Evolutionary conservation across 192 early-diverging fungal species (phyloP).

Genomic region (Ambispora gerdemannii): DNA sequence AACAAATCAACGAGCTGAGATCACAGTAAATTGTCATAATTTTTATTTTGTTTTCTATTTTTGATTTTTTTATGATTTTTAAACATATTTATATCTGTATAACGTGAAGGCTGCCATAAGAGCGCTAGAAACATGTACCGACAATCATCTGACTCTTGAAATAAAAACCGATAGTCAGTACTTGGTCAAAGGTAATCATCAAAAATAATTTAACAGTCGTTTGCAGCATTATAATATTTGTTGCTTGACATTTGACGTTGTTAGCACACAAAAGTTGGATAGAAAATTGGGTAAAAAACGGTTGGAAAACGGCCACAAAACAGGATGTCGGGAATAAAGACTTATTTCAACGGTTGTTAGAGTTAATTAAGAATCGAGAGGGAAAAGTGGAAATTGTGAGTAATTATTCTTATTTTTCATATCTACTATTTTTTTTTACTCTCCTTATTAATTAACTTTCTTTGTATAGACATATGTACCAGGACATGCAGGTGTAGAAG

Average conservation of each 20-base stretch:
- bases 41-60: not conserved
- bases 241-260: not conserved
- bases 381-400: constrained; percentile 49
- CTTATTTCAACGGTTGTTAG: constrained; percentile 60
- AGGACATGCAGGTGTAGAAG: constrained; percentile 66
- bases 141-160: constrained; percentile 40
- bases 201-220: not conserved
- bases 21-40: constrained; percentile 40
- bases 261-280: constrained; percentile 66
- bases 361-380: constrained; percentile 37
- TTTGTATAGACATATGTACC: constrained; percentile 56
- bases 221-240: not conserved
- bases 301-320: constrained; percentile 58
- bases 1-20: constrained; percentile 75
- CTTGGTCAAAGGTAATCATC: constrained; percentile 54
- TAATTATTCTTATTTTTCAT: not conserved
- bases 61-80: not conserved
- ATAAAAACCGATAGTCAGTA: constrained; percentile 81
- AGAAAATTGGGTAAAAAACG: constrained; percentile 65
- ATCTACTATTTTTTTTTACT: not conserved
- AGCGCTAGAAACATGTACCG: constrained; percentile 49
- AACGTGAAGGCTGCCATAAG: constrained; percentile 48
- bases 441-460: constrained; percentile 2
- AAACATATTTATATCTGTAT: too few species aligned
- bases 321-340: constrained; percentile 73